Base-by-base conservation (phyloP, 2,329 filamentous ascomycete species). In the Beauveria bassiana region DNA sequence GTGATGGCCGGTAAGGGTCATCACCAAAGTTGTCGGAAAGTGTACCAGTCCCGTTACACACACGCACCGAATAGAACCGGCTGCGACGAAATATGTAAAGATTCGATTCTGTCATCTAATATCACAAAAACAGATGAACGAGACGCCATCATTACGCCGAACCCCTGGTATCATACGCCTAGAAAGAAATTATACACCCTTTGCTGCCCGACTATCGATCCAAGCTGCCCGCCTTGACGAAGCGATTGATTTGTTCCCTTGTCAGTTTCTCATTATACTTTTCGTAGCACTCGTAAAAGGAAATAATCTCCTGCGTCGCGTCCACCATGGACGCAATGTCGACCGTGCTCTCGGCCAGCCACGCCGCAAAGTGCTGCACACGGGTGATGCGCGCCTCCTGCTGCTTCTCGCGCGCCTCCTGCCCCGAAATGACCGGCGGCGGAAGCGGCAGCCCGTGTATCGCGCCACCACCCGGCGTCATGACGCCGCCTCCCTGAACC, bases 231-330 rank as follows among this genome's bases (percentile, higher is more conserved):
- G 82, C 83, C 69, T 85, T 86, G 69, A 86, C 77, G 64, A 85
- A 85, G 12, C 83, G 75, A 62, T 80, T 82, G 60, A 86, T 79
- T 67, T 84, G 81, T 69, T 86, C 83, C 55, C 80, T 72, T 2
- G 81, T 83, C 45, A 80, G 74, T 68, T 85, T 85, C 59, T 86
- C 83, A 64, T 84, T 84, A 66, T 84, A 85, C 66, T 83, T 78
- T 69, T 86, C 83, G 56, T 83, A 78, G 63, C 78, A 83, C 70
- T 96, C 90, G 71, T 96, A 96, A 65, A 96, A 84, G 3, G 90
- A 93, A 59, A 97, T 90, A 64, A 96, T 83, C 75, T 96, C 93
- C 74, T 97, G 93, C 0, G 90, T 93, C 69, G 89, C 91, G 73
- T 96, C 91, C 56, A 96, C 88, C 73, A 96, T 87, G 38, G 86